A percentile compares a stretch with the other conserved stretches of the same genome.
phyloP scores from a whole-genome alignment of 129 eudicot genomes.

The Saposhnikovia divaricata region DNA sequence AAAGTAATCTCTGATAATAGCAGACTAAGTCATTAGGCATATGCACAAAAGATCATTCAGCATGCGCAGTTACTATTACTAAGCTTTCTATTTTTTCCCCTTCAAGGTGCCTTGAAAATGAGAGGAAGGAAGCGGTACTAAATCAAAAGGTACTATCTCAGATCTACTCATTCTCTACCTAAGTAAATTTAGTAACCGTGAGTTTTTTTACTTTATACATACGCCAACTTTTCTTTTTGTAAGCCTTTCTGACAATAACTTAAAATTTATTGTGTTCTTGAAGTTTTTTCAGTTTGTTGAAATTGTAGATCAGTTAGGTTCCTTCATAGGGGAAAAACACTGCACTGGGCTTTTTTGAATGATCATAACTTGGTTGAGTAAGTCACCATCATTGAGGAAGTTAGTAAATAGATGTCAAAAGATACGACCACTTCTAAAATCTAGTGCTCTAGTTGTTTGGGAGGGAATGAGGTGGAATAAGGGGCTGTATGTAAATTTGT shows the following conservation, averaged over 20 bases:
- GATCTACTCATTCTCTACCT: not conserved
- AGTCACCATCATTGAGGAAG: not conserved
- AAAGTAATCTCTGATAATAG: not conserved
- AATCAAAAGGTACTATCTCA: constrained; percentile 43
- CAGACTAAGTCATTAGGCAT: not conserved
- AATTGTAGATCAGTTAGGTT: not conserved
- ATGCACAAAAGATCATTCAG: not conserved
- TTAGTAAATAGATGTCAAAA: not conserved
- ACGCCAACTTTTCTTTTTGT: too few relatives aligned
- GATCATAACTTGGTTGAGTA: not conserved
- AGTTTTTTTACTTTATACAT: not conserved
- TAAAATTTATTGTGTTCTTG: not conserved
- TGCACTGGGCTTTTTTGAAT: not conserved
- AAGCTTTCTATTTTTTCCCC: not conserved
- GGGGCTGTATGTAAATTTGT: not conserved
- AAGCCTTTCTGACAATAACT: not conserved
- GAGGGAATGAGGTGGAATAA: not conserved
- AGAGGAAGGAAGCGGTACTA: constrained; percentile 45
- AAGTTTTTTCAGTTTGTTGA: not conserved
- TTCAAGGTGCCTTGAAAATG: constrained; percentile 52
- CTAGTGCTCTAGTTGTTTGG: not conserved
- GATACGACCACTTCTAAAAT: not conserved
- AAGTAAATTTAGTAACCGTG: not conserved
- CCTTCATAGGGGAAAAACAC: not conserved
- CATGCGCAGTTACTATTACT: not conserved